phyloP scores from a whole-genome alignment of 1,139 yeast genomes.

The Candida labiduridarum region DNA sequence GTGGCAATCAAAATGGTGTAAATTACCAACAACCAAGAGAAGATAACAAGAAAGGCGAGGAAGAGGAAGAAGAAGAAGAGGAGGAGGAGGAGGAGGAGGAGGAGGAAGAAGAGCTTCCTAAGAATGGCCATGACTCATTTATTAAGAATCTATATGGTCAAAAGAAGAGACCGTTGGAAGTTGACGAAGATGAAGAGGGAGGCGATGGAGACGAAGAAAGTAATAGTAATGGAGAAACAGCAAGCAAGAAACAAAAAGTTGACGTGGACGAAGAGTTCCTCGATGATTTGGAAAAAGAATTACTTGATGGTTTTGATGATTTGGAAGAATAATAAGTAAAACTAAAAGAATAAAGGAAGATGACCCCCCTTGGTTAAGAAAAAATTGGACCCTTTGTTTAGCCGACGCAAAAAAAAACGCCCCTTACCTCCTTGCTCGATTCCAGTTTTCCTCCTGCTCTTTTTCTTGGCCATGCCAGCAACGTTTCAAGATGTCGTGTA shows the following conservation, averaged over 20 bases:
- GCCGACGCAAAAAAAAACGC: neutral
- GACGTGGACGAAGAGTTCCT: conserved; percentile 24
- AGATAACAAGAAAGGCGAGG: conserved; percentile 14
- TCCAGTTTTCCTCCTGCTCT: neutral
- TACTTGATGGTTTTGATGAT: conserved; percentile 50
- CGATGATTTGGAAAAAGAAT: conserved; percentile 50
- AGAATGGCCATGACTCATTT: conserved; percentile 27
- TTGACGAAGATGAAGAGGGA: conserved; percentile 18
- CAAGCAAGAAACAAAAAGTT: conserved; percentile 15
- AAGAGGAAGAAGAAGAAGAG: conserved; percentile 15
- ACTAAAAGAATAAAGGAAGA: neutral
- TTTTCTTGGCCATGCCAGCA: neutral
- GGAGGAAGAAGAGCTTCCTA: conserved; percentile 13
- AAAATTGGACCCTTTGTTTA: neutral
- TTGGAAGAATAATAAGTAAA: conserved; percentile 26
- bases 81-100: conserved; percentile 13
- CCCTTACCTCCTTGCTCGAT: neutral
- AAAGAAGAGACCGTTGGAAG: conserved; percentile 25
- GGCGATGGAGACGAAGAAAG: conserved; percentile 1
- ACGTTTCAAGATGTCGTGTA: neutral
- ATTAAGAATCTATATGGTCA: conserved; percentile 32
- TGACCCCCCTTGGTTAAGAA: neutral
- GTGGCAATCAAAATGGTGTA: conserved; percentile 10
- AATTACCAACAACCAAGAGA: conserved; percentile 15
- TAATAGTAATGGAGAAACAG: conserved; percentile 1